Conservation (phyloP, 176 grass and related monocot species). For the Luzula sylvatica region DNA sequence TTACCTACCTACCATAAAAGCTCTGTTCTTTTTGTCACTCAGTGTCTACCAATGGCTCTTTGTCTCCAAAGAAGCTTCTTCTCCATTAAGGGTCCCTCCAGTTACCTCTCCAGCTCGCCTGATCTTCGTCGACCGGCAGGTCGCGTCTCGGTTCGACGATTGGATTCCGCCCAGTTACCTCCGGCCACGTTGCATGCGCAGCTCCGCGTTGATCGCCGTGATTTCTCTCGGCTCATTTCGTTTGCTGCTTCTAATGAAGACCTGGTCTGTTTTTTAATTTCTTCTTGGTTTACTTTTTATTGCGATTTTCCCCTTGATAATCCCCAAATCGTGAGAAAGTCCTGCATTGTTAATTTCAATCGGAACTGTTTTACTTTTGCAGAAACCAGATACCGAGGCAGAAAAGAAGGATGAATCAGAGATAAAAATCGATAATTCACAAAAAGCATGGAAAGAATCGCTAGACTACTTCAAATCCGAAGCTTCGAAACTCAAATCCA, state of each 20-base stretch:
- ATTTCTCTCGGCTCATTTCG: background rate
- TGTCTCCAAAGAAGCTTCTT: constrained; percentile 3
- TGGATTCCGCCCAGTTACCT: background rate
- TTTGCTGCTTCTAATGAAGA: background rate
- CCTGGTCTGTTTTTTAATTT: constrained; percentile 10
- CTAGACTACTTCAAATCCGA: constrained; percentile 58
- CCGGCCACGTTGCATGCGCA: background rate
- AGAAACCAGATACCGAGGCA: constrained; percentile 10
- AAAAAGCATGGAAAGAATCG: constrained; percentile 54
- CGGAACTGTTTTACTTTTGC: background rate
- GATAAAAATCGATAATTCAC: constrained; percentile 34
- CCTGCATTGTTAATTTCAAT: background rate
- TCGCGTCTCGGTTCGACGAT: background rate
- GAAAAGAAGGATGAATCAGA: constrained; percentile 18
- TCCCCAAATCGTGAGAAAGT: background rate
- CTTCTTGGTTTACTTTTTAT: constrained; percentile 3
- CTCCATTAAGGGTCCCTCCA: constrained; percentile 2
- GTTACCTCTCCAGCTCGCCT: background rate
- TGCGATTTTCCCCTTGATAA: background rate
- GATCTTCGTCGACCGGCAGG: background rate
- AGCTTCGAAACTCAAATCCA: constrained; percentile 44
- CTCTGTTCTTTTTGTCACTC: background rate
- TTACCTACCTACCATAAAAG: background rate
- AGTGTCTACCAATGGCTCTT: constrained; percentile 7
- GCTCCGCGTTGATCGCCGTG: background rate